Evolutionary conservation across 2,329 filamentous ascomycete genomes (phyloP).

Genomic region (Ceratocystiopsis brevicomis): DNA sequence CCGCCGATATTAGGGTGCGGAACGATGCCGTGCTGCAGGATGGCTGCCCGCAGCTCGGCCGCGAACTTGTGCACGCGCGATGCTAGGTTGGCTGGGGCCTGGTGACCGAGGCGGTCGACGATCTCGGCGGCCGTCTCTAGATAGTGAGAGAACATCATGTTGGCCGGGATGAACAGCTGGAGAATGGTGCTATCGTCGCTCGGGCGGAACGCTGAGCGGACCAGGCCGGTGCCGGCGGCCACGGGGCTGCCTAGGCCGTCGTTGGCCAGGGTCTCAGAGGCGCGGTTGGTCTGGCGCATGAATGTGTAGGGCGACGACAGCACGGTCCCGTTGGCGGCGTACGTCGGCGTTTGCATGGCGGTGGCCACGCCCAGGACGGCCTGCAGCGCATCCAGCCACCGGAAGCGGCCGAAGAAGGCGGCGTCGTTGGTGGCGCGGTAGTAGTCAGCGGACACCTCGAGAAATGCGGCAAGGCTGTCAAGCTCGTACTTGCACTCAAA

Average conservation of each 20-base stretch:
- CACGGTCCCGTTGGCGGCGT: conserved; percentile 39
- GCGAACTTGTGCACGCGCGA: conserved; percentile 38
- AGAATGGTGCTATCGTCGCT: conserved; percentile 76
- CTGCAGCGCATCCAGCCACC: conserved; percentile 56
- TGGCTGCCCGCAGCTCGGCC: conserved; percentile 22
- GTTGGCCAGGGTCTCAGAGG: conserved; percentile 67
- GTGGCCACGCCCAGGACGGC: conserved; percentile 50
- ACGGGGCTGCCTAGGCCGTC: conserved; percentile 65
- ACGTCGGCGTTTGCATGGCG: conserved; percentile 56
- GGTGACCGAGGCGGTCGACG: conserved; percentile 21
- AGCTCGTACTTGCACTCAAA: conserved; percentile 97
- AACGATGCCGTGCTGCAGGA: conserved; percentile 29
- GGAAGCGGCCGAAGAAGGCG: conserved; percentile 50
- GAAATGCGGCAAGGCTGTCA: conserved; percentile 73
- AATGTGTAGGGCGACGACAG: conserved; percentile 52
- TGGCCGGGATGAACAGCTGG: conserved; percentile 76
- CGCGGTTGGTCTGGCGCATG: conserved; percentile 48
- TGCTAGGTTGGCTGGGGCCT: conserved; percentile 22
- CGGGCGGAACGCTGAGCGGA: conserved; percentile 76
- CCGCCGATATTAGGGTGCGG: conserved; percentile 12
- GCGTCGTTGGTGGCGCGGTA: conserved; percentile 52
- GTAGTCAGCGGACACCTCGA: conserved; percentile 68
- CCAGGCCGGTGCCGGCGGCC: conserved; percentile 57
- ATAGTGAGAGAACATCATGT: conserved; percentile 62
- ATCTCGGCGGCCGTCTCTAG: conserved; percentile 30